Evolutionary conservation across 2,329 filamentous ascomycete species (phyloP).

Genomic region (Talaromyces funiculosus): DNA sequence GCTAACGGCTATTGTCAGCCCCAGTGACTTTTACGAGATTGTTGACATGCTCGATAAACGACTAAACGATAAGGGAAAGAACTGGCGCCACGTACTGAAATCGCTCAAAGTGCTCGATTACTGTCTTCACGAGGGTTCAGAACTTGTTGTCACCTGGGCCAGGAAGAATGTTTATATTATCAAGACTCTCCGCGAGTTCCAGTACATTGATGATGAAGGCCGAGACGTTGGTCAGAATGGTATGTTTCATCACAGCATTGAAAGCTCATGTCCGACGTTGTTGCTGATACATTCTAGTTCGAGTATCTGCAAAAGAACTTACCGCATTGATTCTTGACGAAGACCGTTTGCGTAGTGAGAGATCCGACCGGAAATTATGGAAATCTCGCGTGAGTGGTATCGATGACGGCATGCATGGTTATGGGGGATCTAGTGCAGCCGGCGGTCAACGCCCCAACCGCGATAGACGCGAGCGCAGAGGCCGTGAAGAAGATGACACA

Average conservation of each 20-base stretch:
- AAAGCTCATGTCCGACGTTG: neutral
- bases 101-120: conserved; percentile 97
- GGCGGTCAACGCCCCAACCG: conserved; percentile 35
- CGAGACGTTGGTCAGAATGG: conserved; percentile 95
- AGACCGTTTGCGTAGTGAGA: conserved; percentile 81
- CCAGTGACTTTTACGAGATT: conserved; percentile 97
- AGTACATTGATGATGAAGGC: conserved; percentile 92
- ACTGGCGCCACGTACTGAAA: conserved; percentile 97
- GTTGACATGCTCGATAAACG: conserved; percentile 99
- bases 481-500: conserved; percentile 73
- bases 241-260: conserved; percentile 43
- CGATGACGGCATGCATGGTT: conserved; percentile 59
- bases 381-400: conserved; percentile 93
- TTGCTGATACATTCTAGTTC: conserved; percentile 54
- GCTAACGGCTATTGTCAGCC: conserved; percentile 48
- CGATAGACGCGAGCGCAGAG: conserved; percentile 46
- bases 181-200: conserved; percentile 95
- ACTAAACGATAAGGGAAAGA: conserved; percentile 98
- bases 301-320: conserved; percentile 91
- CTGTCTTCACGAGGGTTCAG: conserved; percentile 93
- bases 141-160: conserved; percentile 95
- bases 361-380: conserved; percentile 88
- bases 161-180: conserved; percentile 98
- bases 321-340: conserved; percentile 90
- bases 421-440: conserved; percentile 31